Base-by-base conservation (phyloP, 2,329 filamentous ascomycete genomes). In the Claviceps cyperi region DNA sequence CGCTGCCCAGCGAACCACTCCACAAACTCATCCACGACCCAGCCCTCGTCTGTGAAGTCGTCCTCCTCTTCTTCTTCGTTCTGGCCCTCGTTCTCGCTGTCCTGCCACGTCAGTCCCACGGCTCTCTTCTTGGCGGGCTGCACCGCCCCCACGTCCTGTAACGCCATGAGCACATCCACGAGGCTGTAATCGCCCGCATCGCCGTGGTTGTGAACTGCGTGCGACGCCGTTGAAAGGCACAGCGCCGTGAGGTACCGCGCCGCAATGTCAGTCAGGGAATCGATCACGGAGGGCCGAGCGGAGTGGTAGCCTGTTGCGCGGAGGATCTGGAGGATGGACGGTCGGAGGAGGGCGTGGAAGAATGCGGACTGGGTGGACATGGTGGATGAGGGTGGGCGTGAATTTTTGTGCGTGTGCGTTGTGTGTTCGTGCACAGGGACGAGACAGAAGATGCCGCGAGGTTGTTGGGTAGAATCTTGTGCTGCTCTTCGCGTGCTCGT, bases 301-400 rank as follows among this genome's bases (percentile, higher is more conserved):
- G 83, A 76, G 64, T 94, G 86, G 69, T 94, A 97, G 63, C 91
- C 91, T 22, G 88, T 84, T 32, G 90, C 87, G 61, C 91, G 88
- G 48, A 97, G 80, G 60, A 94, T 91, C 67, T 96, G 89, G 51
- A 97, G 80, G 53, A 96, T 80, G 46, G 83, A 83, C 2, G 91
- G 91, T 41, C 89, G 87, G 51, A 97, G 76, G 55, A 95, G 82
- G 53, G 86, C 83, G 66, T 87, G 83, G 69, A 73, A 77, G 51
- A 77, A 66, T n/a, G 71, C 65, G 9, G 69, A 65, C 3, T 69
- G 71, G 54, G 67, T 68, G 58, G 67, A 66, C 72, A 75, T 76
- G 38, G 19, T 17, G 17, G 17, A 11, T 32, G 28, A 9, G 28
- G 28, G 28, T 32, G 9, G 28, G 28, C 28, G 28, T 32, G n/a